These are phyloP conservation scores for Penicillium taxi DNA, from an alignment of 495 filamentous ascomycete species.

Conservation along the genomic window DNA sequence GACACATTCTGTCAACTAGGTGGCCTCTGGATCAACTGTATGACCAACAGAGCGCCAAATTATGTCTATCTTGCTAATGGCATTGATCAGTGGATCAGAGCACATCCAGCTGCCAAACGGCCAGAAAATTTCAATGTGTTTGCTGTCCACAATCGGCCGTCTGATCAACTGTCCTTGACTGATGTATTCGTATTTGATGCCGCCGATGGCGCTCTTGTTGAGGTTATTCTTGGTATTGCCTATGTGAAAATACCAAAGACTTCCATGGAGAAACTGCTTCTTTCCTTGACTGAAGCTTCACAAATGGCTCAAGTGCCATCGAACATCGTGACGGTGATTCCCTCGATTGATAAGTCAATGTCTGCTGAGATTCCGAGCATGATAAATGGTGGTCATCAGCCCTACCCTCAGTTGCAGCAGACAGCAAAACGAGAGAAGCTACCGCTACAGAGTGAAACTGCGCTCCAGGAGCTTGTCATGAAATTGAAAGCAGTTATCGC, in stretches of 20 bases:
- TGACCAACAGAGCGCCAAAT: slow-evolving; percentile 31
- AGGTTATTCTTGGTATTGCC: slow-evolving; percentile 44
- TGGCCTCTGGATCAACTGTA: slow-evolving; percentile 46
- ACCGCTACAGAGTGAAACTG: background rate
- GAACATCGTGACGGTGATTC: too few species aligned
- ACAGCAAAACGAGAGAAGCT: background rate
- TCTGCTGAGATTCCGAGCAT: background rate
- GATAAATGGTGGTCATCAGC: background rate
- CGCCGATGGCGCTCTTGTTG: slow-evolving; percentile 28
- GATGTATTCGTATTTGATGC: slow-evolving; percentile 49
- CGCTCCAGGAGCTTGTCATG: slow-evolving; percentile 3
- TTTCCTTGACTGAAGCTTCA: slow-evolving; percentile 6
- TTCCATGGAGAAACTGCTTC: slow-evolving; percentile 32
- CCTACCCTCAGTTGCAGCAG: background rate
- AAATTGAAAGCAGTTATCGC: background rate
- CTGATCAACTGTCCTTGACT: slow-evolving; percentile 30
- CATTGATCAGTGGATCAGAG: slow-evolving; percentile 41
- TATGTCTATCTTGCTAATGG: slow-evolving; percentile 45
- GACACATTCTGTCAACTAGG: slow-evolving; percentile 45
- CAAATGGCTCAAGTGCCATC: background rate
- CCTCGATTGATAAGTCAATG: too few species aligned
- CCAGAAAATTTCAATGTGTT: slow-evolving; percentile 40
- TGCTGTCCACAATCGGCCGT: slow-evolving; percentile 27
- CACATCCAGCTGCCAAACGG: slow-evolving; percentile 17
- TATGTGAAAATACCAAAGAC: slow-evolving; percentile 38